Evolutionary conservation across 495 filamentous ascomycete species (phyloP).

Genomic region (Podospora pseudocomata): DNA sequence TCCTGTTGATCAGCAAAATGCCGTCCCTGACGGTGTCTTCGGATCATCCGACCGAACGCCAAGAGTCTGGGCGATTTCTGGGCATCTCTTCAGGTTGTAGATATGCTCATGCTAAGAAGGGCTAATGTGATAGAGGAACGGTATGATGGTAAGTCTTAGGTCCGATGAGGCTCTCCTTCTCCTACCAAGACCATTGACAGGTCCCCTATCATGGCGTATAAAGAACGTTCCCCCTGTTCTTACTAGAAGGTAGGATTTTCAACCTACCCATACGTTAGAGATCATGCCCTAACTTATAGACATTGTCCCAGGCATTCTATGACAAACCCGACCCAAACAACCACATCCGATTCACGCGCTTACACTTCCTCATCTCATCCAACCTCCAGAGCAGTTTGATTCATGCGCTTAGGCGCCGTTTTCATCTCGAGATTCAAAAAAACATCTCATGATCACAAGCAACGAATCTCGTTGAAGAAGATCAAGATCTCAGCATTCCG

Average conservation of each 20-base stretch:
- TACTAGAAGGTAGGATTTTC: too few species aligned
- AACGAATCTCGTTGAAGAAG: background rate
- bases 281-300: background rate
- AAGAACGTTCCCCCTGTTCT: background rate
- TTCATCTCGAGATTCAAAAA: background rate
- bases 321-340: background rate
- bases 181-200: background rate
- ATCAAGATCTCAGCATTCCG: background rate
- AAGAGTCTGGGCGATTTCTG: background rate
- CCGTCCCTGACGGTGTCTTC: background rate
- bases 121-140: background rate
- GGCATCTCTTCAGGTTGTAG: background rate
- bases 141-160: background rate
- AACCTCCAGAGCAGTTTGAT: background rate
- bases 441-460: background rate
- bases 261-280: too few species aligned
- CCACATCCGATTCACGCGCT: background rate
- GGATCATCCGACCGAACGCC: background rate
- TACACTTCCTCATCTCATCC: background rate
- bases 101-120: background rate
- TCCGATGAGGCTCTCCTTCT: background rate
- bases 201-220: background rate
- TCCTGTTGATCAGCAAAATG: background rate
- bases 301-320: background rate
- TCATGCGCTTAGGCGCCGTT: background rate